A percentile compares a stretch with the other conserved stretches of the same genome.
Evolutionary conservation across 192 early-diverging fungal genomes (phyloP).

Genomic region (Coemansia sp.): DNA sequence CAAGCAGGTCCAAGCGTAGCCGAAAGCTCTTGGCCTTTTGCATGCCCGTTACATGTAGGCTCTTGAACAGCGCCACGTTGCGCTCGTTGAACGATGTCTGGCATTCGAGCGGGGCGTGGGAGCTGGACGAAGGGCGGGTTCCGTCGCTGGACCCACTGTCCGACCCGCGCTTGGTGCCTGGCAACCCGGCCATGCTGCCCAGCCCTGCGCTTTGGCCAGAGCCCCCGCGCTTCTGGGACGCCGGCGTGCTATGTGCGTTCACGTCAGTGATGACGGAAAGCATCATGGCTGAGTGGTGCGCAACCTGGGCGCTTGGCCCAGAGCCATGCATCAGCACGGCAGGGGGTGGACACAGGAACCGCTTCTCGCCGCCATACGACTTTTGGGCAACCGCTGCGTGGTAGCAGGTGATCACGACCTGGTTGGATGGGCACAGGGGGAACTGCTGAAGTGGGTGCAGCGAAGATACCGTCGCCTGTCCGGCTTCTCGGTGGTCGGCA

Average conservation of each 20-base stretch:
- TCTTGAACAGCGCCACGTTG: conserved; percentile 63
- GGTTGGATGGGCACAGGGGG: conserved; percentile 22
- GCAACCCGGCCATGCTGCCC: too few species aligned
- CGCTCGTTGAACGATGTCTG: conserved; percentile 46
- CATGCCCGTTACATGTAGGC: conserved; percentile 70
- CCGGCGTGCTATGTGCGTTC: too few species aligned
- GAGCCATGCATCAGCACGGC: conserved; percentile 57
- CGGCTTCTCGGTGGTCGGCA: not conserved
- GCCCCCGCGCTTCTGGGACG: not conserved
- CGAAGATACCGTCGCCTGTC: conserved; percentile 2
- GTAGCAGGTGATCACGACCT: conserved; percentile 73
- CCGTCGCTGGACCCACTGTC: not conserved
- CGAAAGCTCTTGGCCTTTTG: conserved; percentile 75
- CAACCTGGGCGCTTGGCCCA: conserved; percentile 28
- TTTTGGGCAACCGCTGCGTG: conserved; percentile 87
- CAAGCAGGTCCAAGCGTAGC: conserved; percentile 59
- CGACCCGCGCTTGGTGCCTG: not conserved
- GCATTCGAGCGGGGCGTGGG: conserved; percentile 45
- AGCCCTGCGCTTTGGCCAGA: not conserved
- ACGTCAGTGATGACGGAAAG: conserved; percentile 60
- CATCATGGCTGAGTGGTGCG: conserved; percentile 53
- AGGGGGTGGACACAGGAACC: conserved; percentile 74
- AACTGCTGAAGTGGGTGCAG: conserved; percentile 6
- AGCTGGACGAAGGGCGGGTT: conserved; percentile 29
- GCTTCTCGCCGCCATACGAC: conserved; percentile 89